Conservation (phyloP, 768 basidiomycete genomes). For the Lentinula guzmanii region DNA sequence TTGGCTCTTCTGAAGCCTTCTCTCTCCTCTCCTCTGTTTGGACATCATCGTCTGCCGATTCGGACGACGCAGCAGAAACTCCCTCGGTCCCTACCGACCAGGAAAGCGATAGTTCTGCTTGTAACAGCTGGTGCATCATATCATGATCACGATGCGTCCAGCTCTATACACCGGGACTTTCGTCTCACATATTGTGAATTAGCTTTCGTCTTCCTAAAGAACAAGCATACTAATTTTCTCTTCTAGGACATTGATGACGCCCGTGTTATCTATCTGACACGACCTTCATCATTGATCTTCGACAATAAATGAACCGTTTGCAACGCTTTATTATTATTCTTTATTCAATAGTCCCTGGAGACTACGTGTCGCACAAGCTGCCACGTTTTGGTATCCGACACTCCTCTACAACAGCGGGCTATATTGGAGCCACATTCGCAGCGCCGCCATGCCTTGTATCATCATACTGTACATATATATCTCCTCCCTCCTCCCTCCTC, state of each 20-base stretch:
- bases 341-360: not conserved
- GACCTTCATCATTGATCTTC: not conserved
- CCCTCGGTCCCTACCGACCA: not conserved
- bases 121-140: not conserved
- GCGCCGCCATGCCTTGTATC: no score
- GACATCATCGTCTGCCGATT: not conserved
- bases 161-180: not conserved
- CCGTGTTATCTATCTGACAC: no score
- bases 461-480: no score
- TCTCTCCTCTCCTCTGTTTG: not conserved
- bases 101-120: not conserved
- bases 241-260: not conserved
- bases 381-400: not conserved
- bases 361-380: not conserved
- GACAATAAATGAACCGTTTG: not conserved
- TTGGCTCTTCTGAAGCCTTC: constrained; percentile 2
- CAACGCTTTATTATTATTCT: not conserved
- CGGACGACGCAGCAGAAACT: not conserved
- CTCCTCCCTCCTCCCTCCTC: no score
- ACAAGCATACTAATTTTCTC: not conserved
- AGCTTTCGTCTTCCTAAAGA: not conserved
- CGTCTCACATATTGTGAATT: not conserved
- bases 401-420: not conserved
- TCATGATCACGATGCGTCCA: not conserved
- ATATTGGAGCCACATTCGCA: no score